Conservation (phyloP, 2,329 filamentous ascomycete species). For the Phaeosphaeria sp. region DNA sequence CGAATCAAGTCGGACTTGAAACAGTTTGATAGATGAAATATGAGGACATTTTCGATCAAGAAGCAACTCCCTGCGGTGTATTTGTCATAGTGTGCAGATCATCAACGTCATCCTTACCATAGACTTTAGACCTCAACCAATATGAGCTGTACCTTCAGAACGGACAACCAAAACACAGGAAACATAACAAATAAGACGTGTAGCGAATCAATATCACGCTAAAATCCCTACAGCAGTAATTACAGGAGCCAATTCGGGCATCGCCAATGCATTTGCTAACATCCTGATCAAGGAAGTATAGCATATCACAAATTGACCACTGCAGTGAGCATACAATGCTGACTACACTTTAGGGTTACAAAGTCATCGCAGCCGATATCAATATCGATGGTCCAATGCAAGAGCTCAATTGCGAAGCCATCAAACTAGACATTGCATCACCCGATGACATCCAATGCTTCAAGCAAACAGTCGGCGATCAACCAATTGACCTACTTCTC, state of each 20-base stretch:
- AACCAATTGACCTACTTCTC: slow-evolving; percentile 47
- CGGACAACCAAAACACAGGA: slow-evolving; percentile 1
- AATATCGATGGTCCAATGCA: slow-evolving; percentile 39
- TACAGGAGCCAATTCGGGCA: slow-evolving; percentile 52
- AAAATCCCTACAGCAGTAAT: slow-evolving; percentile 51
- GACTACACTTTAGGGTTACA: background rate
- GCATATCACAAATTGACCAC: slow-evolving; percentile 21
- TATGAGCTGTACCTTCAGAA: too few species aligned
- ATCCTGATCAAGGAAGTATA: slow-evolving; percentile 36
- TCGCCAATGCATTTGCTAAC: slow-evolving; percentile 47
- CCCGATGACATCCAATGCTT: slow-evolving; percentile 45
- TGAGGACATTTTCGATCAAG: too few species aligned
- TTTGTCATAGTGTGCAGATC: too few species aligned
- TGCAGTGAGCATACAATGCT: too few species aligned
- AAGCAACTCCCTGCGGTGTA: too few species aligned
- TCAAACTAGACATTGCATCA: slow-evolving; percentile 45
- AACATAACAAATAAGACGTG: too few species aligned
- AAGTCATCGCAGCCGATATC: slow-evolving; percentile 33
- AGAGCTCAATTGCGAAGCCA: slow-evolving; percentile 37
- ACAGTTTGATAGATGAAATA: too few species aligned
- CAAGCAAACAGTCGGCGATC: slow-evolving; percentile 34
- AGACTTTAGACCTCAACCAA: too few species aligned
- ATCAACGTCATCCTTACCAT: too few species aligned
- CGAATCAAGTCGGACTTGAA: too few species aligned
- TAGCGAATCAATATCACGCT: too few species aligned